Evolutionary conservation across 306 rosid species (phyloP).

Genomic region (Potentilla sterilis): DNA sequence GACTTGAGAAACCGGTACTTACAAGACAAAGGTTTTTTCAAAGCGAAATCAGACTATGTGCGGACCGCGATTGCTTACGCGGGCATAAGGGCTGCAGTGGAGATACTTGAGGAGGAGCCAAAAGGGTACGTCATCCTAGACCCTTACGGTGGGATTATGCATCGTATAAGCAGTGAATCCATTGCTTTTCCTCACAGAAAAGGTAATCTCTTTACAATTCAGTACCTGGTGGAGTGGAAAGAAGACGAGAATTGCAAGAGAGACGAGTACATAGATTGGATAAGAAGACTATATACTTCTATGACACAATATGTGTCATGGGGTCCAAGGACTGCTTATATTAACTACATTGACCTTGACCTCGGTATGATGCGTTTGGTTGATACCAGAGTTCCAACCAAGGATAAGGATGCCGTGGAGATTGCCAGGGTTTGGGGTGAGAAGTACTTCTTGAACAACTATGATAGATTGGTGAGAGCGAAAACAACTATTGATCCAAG

Average conservation of each 20-base stretch:
- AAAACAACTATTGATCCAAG: slow-evolving; percentile 61
- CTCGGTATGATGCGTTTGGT: slow-evolving; percentile 47
- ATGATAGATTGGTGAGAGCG: slow-evolving; percentile 67
- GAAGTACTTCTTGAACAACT: slow-evolving; percentile 67
- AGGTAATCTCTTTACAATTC: slow-evolving; percentile 63
- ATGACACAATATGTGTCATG: slow-evolving; percentile 63
- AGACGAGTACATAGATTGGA: slow-evolving; percentile 56
- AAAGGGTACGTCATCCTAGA: slow-evolving; percentile 58
- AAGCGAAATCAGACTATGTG: slow-evolving; percentile 74
- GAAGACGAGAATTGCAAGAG: slow-evolving; percentile 42
- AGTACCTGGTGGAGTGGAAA: slow-evolving; percentile 64
- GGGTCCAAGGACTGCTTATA: slow-evolving; percentile 77
- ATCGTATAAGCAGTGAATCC: slow-evolving; percentile 52
- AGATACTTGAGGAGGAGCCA: slow-evolving; percentile 52
- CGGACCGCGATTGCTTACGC: slow-evolving; percentile 32
- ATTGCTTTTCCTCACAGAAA: slow-evolving; percentile 75
- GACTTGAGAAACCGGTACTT: slow-evolving; percentile 51
- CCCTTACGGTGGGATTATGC: slow-evolving; percentile 72
- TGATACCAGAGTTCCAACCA: background rate
- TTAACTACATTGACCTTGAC: slow-evolving; percentile 73
- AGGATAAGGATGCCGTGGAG: slow-evolving; percentile 27
- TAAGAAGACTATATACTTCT: slow-evolving; percentile 48
- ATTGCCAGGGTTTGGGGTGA: slow-evolving; percentile 69
- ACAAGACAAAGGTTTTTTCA: slow-evolving; percentile 49
- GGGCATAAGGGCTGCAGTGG: slow-evolving; percentile 46